A percentile compares a stretch with the other conserved stretches of the same genome.
These are phyloP conservation scores for Haematococcus sp. DNA, from an alignment of 139 green algal genomes.

Conservation along the genomic window DNA sequence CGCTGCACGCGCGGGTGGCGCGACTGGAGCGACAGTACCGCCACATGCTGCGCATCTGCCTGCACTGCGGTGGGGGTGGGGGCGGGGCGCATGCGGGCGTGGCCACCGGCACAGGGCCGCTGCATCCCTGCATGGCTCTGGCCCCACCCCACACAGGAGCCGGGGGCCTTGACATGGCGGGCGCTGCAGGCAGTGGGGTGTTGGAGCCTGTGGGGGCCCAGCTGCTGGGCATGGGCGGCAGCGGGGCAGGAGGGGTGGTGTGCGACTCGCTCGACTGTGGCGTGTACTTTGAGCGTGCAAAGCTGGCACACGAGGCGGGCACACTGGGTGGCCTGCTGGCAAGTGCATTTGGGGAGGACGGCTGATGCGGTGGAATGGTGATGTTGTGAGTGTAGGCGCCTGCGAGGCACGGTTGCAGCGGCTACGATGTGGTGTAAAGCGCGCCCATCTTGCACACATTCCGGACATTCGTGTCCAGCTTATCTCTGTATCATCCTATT, in stretches of 20 bases:
- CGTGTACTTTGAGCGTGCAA: slow-evolving; percentile 87
- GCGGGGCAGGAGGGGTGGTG: slow-evolving; percentile 49
- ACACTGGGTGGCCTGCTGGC: not conserved
- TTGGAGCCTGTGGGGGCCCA: not conserved
- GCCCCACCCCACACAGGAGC: too few species aligned
- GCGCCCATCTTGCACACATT: too few species aligned
- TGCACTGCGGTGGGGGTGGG: slow-evolving; percentile 75
- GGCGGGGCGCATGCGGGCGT: slow-evolving; percentile 13
- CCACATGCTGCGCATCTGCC: slow-evolving; percentile 70
- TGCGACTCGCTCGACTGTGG: slow-evolving; percentile 91
- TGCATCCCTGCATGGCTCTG: too few species aligned
- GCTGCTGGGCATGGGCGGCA: not conserved
- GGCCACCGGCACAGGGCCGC: not conserved
- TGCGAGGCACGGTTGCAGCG: too few species aligned
- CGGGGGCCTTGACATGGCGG: not conserved
- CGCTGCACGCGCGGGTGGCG: slow-evolving; percentile 33
- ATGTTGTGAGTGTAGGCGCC: too few species aligned
- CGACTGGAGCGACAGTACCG: slow-evolving; percentile 62
- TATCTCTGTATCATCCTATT: too few species aligned
- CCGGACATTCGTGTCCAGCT: too few species aligned
- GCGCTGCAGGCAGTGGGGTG: not conserved
- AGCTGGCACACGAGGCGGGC: slow-evolving; percentile 52
- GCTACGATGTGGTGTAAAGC: too few species aligned
- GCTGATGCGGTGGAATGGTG: too few species aligned
- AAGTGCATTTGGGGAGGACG: too few species aligned